Conservation (phyloP, 179 eudicot species). For the Silene vulgaris region DNA sequence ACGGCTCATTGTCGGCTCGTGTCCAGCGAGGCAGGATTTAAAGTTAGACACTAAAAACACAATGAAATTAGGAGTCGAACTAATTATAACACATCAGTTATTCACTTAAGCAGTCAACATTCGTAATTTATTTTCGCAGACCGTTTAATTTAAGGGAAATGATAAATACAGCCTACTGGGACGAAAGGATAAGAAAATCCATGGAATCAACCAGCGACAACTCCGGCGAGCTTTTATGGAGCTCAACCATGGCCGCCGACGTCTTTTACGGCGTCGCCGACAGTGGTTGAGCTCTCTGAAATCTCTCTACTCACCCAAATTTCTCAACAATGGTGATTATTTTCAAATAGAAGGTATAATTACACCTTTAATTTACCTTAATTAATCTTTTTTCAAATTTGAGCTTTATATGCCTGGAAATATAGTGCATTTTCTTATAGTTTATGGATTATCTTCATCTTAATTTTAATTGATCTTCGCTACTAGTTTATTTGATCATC, state of each 20-base stretch:
- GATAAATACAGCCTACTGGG: too few species aligned
- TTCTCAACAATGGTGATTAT: neutral
- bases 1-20: too few species aligned
- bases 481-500: neutral
- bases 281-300: constrained; percentile 1
- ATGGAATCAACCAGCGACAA: neutral
- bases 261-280: neutral
- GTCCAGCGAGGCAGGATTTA: too few species aligned
- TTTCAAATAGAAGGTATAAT: neutral
- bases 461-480: neutral
- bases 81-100: too few species aligned
- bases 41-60: too few species aligned
- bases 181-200: neutral
- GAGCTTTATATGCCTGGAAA: neutral
- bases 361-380: neutral
- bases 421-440: neutral
- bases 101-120: too few species aligned
- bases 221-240: neutral
- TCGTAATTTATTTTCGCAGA: too few species aligned
- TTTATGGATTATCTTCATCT: too few species aligned
- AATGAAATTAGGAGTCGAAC: too few species aligned
- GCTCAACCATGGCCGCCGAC: neutral
- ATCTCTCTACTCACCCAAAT: neutral
- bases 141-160: too few species aligned
- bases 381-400: neutral